Evolutionary conservation across 1,139 yeast species (phyloP), one percentile per base, ranked within the genome.

Genomic region (Pichia sp.): DNA sequence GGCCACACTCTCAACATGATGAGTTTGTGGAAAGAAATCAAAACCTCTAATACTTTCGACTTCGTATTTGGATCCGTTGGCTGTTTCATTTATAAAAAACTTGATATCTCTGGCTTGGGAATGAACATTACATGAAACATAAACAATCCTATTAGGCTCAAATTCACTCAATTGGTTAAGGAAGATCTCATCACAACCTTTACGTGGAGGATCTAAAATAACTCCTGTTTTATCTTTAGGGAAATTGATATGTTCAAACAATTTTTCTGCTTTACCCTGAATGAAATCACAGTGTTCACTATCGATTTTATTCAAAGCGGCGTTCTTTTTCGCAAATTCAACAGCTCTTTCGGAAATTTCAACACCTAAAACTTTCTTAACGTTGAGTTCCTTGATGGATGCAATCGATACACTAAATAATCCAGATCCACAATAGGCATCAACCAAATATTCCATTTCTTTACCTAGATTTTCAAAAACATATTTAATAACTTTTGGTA

Each of bases 371-470:
- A 88, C 95, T 53, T 75, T 75, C 39, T 84, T 81, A 11, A 88
- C 95, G 38, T 85, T 81, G 27, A 75, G 66, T 28, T 40, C 33
- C 26, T 11, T 34, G 8, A 23, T 34, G 7, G 45, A 37, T 11
- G 95, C 81, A 57, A 95, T 84, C 6, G 96, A 80, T 45, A 92
- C 82, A 48, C 95, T 85, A 63, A 92, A 92, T 42, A 92, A 68
- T 0, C 98, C 98, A 3, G 96, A 86, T 3, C 98, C 98, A 71
- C 98, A 92, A 66, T 92, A 92, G 0, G 98, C 96, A 64, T 92
- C 98, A 29, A 92, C 96, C 45, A 92, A 69, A 61, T 81, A 88
- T 8, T 65, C 67, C 8, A 66, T 72, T 23, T 42, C 67, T 34
- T 50, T 26, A 5, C 56, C 53, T 43, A 87, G 65, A 57, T 86